These are phyloP conservation scores for Cytospora paraplurivora DNA, from an alignment of 2,329 filamentous ascomycete genomes.

Conservation along the genomic window DNA sequence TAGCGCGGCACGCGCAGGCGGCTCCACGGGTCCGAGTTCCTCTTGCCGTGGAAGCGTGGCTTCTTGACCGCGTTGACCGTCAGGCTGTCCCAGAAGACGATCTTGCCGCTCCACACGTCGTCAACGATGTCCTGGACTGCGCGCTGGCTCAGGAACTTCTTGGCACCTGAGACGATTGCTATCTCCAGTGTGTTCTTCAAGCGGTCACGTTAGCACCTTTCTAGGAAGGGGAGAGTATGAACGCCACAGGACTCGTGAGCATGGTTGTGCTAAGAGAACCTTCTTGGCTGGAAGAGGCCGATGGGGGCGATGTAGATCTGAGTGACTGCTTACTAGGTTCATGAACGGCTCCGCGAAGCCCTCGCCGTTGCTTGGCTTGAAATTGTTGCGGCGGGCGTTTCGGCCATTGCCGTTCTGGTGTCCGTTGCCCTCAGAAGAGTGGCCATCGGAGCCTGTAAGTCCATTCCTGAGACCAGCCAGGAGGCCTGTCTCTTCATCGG, in stretches of 20 bases:
- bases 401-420: slow-evolving; percentile 7
- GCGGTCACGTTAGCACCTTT: neutral
- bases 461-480: slow-evolving; percentile 5
- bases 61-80: slow-evolving; percentile 65
- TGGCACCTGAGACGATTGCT: slow-evolving; percentile 69
- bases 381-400: neutral
- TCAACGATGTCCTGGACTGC: slow-evolving; percentile 72
- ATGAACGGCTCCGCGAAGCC: slow-evolving; percentile 22
- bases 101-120: slow-evolving; percentile 72
- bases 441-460: neutral
- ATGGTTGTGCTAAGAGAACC: too few relatives aligned
- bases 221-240: neutral
- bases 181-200: slow-evolving; percentile 52
- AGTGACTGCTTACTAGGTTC: slow-evolving; percentile 1
- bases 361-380: slow-evolving; percentile 17
- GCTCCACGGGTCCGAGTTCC: slow-evolving; percentile 64
- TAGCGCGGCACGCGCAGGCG: slow-evolving; percentile 73
- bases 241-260: too few relatives aligned
- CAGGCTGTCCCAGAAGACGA: slow-evolving; percentile 73
- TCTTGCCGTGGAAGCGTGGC: slow-evolving; percentile 64
- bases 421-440: slow-evolving; percentile 1
- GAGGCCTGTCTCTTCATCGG: slow-evolving; percentile 19
- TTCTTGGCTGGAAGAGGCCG: neutral
- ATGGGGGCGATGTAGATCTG: neutral
- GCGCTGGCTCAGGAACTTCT: slow-evolving; percentile 70